Evolutionary conservation across 495 filamentous ascomycete species (phyloP), one percentile per base, ranked within the genome.

Genomic region (Talaromyces ruber): DNA sequence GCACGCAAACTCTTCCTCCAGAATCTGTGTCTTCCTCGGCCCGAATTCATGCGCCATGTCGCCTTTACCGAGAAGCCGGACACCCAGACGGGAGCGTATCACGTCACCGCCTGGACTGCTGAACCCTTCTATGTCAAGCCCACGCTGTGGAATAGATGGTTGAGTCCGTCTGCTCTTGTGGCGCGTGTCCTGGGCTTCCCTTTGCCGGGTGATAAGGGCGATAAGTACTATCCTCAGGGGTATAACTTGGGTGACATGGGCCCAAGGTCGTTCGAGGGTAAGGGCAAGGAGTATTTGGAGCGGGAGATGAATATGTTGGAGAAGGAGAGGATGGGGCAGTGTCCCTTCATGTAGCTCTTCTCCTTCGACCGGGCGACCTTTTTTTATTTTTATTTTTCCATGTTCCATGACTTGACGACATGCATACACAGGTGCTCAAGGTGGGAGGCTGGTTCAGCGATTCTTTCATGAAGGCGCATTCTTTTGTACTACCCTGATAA

Each of bases 41-140:
- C 77, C 0, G 67, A 67, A 16, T 73, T 82, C 66, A 63, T 82
- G 52, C 75, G 74, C 11, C 65, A 75, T 22, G 66, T 63, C 4
- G 72, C 70, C 25, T 68, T 81, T 24, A 70, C 74, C 14, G 71
- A 81, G 11, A 37, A 77, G 0, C 71, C 77, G 0, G 79, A 85
- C 67, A 30, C 22, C 30, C 56, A 74, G 60, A 68, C 83, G 7
- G 79, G 81, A 1, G 76, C 80, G 4, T 80, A 82, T 56, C 68
- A 79, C 57, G 66, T 81, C 59, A 79, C 69, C 0, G 59, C 72
- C n/a, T 86, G 82, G 73, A 74, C 80, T 12, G 76, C 74, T 0
- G 74, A 75, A 0, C 85, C 86, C 0, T 88, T 79, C 62, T 89
- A 90, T 65, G 75, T 84, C 32, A 81, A 82, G 47, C 79, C 86